Evolutionary conservation across 768 basidiomycete species (phyloP), one percentile per base, ranked within the genome.

Genomic region (Candolleomyces efflorescens): DNA sequence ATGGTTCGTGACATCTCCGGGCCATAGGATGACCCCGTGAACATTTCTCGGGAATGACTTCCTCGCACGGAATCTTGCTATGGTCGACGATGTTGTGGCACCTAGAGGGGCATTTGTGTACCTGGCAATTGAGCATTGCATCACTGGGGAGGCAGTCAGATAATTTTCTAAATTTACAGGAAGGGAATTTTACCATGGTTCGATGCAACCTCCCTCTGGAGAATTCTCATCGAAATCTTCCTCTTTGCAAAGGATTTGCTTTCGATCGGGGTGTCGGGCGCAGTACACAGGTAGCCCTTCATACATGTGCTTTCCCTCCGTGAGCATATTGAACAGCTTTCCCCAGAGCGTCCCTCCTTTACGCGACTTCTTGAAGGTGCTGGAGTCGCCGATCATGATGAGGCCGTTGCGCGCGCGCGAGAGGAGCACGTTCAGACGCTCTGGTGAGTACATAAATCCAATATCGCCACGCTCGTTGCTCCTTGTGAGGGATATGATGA

Each of bases 401-500:
- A 87, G 69, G 0, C 77, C 83, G 63, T 88, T 70, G 0, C 87
- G 80, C 12, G 87, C 84, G 9, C 88, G 81, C 3, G 87, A 89
- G 17, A 89, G 71, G 0, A 89, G 72, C 5, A 89, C 87, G 53
- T 87, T 89, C 22, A 89, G 71, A 24, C 87, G 81, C 66, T 89
- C 85, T 0, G 84, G 80, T 2, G 86, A 76, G 27, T 68, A 79
- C 86, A 90, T 87, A 70, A 90, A 89, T 0, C 88, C 87, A 22
- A 89, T 89, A 56, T 83, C 79, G 50, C 77, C 64, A 0, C 68
- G 56, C 0, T 70, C 5, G 58, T 90, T 88, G 60, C 85, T 87
- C 49, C 87, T 69, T 0, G 84, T 86, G 32, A 90, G 67, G 11
- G 80, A 82, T 5, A 77, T 75, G 36, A 90, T 70, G 23, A 90